Conservation (phyloP, 257 asterid genomes). For the Capsicum chinense region DNA sequence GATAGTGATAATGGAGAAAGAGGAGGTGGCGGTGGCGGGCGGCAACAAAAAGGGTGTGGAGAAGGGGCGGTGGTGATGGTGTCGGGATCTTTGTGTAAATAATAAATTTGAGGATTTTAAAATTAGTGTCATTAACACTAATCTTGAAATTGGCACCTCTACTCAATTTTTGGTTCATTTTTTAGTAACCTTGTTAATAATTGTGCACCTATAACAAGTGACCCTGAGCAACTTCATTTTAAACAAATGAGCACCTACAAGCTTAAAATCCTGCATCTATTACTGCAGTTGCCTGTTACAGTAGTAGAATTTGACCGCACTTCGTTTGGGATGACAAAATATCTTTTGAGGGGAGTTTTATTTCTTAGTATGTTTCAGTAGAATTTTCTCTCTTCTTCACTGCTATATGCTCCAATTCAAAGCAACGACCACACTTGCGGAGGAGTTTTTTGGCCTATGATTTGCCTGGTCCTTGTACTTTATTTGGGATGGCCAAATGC, state of each 20-base stretch:
- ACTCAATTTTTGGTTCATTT: not conserved
- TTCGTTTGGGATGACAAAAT: not conserved
- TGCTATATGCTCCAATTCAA: not conserved
- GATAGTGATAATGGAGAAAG: too few relatives aligned
- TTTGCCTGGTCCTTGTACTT: not conserved
- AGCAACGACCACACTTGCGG: not conserved
- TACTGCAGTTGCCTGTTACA: not conserved
- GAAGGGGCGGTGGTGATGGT: too few relatives aligned
- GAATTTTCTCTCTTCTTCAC: not conserved
- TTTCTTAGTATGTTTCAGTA: not conserved
- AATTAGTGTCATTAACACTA: too few relatives aligned
- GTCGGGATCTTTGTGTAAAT: too few relatives aligned
- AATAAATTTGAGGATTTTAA: too few relatives aligned
- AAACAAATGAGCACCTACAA: not conserved
- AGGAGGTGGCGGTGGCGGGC: too few relatives aligned
- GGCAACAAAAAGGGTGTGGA: too few relatives aligned
- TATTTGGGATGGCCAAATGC: not conserved
- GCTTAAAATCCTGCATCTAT: not conserved
- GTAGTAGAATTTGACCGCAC: not conserved
- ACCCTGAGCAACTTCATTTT: not conserved
- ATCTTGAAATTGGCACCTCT: too few relatives aligned
- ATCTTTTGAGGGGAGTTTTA: not conserved
- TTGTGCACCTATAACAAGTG: not conserved
- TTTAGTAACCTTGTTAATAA: not conserved
- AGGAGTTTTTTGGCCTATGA: not conserved